Evolutionary conservation across 768 basidiomycete species (phyloP), one percentile per base, ranked within the genome.

Genomic region (Mycena olivaceomarginata): DNA sequence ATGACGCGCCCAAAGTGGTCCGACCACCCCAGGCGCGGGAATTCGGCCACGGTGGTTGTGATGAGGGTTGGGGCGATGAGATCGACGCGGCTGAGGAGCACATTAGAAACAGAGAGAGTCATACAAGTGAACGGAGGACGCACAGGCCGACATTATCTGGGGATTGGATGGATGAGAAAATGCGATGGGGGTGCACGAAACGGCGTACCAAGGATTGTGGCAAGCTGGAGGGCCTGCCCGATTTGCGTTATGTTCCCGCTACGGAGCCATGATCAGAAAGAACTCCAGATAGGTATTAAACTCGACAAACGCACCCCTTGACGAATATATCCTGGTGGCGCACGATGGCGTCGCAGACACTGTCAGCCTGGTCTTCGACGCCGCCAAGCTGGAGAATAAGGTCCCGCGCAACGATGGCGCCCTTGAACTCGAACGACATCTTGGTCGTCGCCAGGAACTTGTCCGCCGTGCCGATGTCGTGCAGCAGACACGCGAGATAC

Each of bases 341-440:
- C 65, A 90, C 84, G 77, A 91, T 89, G 53, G 89, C 88, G 77
- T 91, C 91, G 77, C 88, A 90, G 15, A 91, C 87, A 48, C 46
- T 48, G 46, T 48, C 46, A 4, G 46, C 46, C 18, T 48, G 46
- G 46, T 91, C 89, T 81, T 88, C 88, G 1, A 83, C 82, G 15
- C 89, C 89, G 2, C 46, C 46, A 18, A 83, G 81, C 40, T 87
- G 80, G 31, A 90, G 80, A 56, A 91, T 89, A 46, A 89, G 83
- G 67, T 91, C 88, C 39, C 90, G 88, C 43, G 90, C 91, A 15
- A 91, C 85, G 68, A 91, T 90, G 25, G 86, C 91, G 60, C 91
- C 90, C 80, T 90, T 90, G 84, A 91, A 91, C 82, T 48, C 91
- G 79, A 92, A 91, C 16, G 39, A 62, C 37, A 62, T 62, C 12